Base-by-base conservation (phyloP, 2,329 filamentous ascomycete genomes). In the Metarhizium sp. region DNA sequence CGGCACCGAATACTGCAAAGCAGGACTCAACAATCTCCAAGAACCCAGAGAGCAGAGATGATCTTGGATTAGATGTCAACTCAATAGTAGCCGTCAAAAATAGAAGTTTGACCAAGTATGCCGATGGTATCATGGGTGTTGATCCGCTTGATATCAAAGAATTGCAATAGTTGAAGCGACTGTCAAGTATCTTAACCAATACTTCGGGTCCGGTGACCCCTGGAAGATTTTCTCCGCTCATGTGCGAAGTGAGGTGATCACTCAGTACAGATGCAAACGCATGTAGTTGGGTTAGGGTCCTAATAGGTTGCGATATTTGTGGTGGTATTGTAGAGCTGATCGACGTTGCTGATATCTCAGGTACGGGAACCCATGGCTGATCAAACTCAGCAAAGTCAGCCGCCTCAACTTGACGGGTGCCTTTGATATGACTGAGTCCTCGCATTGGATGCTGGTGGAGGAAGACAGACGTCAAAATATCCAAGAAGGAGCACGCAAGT, bases 401-500 rank as follows among this genome's bases (percentile, higher is more conserved):
- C 29, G 36, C 53, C 7, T 32, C 30, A 8, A 2, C 38, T 30
- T 29, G 40, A 29, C 32, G n/a, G 3, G 42, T 51, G 36, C 18
- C 29, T 5, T 42, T 16, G 14, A 18, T 29, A 18, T 48, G 38
- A 20, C 20, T 20, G 25, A 47, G 11, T 7, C 51, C 40, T 25
- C 38, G n/a, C 45, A 51, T 20, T 8, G 40, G 29, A 29, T 32
- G 47, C 20, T 57, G 52, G 10, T 38, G 25, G 1, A 57, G 45
- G 16, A 34, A 49, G 16, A 55, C 29, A 25, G 50, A 57, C 11
- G 56, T 51, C 45, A 57, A 48, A 3, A 47, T 47, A 11, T 88
- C 85, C 1, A 89, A 67, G 5, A 86, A 71, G 56, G 84, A 82
- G 58, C 84, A 86, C 4, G 80, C 82, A 25, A 82, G 75, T 48